Conservation (phyloP, 805 yeast species). For the Saccharomyces mikatae region DNA sequence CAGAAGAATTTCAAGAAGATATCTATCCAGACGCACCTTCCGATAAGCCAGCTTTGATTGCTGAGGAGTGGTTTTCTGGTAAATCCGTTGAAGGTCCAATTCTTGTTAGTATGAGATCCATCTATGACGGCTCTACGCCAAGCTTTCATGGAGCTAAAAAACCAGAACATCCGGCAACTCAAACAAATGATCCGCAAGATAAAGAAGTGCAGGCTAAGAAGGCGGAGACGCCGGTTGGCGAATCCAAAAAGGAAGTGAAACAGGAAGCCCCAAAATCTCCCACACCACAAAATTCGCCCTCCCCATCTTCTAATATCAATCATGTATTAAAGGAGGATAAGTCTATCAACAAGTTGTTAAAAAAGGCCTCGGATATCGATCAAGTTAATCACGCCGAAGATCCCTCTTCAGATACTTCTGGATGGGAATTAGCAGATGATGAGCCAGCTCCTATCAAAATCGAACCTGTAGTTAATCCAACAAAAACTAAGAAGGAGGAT, state of each 20-base stretch:
- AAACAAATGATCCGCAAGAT: constrained; percentile 8
- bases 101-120: constrained; percentile 61
- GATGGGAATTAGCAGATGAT: constrained; percentile 30
- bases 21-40: constrained; percentile 90
- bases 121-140: constrained; percentile 70
- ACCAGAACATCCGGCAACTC: constrained; percentile 33
- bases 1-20: constrained; percentile 87
- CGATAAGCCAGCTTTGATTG: constrained; percentile 63
- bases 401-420: constrained; percentile 27
- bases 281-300: constrained; percentile 1
- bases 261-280: constrained; percentile 46
- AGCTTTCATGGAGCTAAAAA: constrained; percentile 31
- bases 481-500: background rate
- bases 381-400: constrained; percentile 28
- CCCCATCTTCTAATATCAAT: constrained; percentile 9
- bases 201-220: constrained; percentile 7
- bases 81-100: constrained; percentile 77
- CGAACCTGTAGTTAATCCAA: background rate
- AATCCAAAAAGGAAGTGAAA: constrained; percentile 37
- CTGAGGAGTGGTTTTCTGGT: constrained; percentile 75
- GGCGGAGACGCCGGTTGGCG: constrained; percentile 2
- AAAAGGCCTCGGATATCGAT: constrained; percentile 27
- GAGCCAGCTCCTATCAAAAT: constrained; percentile 8
- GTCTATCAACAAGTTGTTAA: constrained; percentile 24
- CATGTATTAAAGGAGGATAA: constrained; percentile 19